A percentile compares a stretch with the other conserved stretches of the same genome.
phyloP scores from a whole-genome alignment of 176 grass and related monocot species.

The Juncus effusus region DNA sequence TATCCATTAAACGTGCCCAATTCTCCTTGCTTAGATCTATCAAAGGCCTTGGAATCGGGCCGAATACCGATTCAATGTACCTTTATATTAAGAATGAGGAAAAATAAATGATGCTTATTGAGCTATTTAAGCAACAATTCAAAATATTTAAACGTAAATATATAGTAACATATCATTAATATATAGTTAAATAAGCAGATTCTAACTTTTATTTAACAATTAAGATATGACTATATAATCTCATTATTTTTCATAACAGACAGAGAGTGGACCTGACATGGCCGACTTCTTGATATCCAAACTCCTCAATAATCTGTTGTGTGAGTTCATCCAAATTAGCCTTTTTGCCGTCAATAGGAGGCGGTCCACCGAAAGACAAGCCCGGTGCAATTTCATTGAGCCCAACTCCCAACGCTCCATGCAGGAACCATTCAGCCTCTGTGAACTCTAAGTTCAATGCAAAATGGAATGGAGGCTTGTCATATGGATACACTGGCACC shows the following conservation, averaged over 20 bases:
- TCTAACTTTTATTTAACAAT: background rate
- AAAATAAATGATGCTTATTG: too few relatives aligned
- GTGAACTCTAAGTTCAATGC: slow-evolving; percentile 71
- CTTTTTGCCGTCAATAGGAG: slow-evolving; percentile 56
- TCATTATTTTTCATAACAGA: background rate
- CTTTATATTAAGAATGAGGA: slow-evolving; percentile 23
- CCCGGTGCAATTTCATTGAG: slow-evolving; percentile 58
- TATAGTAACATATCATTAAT: too few relatives aligned
- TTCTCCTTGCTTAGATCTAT: slow-evolving; percentile 53
- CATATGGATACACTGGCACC: slow-evolving; percentile 49
- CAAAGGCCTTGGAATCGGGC: slow-evolving; percentile 46
- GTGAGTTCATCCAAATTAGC: slow-evolving; percentile 54
- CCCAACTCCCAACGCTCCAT: slow-evolving; percentile 41
- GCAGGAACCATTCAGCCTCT: slow-evolving; percentile 67
- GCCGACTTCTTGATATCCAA: slow-evolving; percentile 64
- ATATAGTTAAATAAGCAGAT: too few relatives aligned
- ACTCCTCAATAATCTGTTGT: slow-evolving; percentile 44
- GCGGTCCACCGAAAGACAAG: slow-evolving; percentile 49
- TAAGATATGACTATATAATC: background rate
- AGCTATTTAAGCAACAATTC: too few relatives aligned
- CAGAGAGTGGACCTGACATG: slow-evolving; percentile 48
- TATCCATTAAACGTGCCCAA: slow-evolving; percentile 58
- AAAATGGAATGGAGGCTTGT: slow-evolving; percentile 56
- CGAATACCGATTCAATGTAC: slow-evolving; percentile 54
- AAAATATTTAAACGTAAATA: too few relatives aligned